These are phyloP conservation scores for Kwoniella heveanensis DNA, from an alignment of 768 basidiomycete species.

Conservation along the genomic window DNA sequence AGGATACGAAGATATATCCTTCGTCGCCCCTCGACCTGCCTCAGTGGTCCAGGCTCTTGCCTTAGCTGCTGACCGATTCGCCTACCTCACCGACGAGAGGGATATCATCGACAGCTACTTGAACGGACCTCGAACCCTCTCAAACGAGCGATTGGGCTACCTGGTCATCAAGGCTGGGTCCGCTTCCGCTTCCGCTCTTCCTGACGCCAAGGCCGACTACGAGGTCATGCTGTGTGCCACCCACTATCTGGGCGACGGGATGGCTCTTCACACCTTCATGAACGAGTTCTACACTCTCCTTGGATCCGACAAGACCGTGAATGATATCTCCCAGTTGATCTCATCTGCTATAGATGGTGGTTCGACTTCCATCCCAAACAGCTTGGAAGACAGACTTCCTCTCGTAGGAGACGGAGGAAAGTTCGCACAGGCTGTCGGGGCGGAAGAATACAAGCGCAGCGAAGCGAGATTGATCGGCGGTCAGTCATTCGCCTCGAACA, in stretches of 20 bases:
- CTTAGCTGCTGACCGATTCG: slow-evolving; percentile 57
- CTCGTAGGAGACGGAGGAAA: slow-evolving; percentile 48
- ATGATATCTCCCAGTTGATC: slow-evolving; percentile 30
- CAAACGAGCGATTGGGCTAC: slow-evolving; percentile 65
- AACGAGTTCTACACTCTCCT: slow-evolving; percentile 76
- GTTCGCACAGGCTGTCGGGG: slow-evolving; percentile 60
- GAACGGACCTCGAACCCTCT: slow-evolving; percentile 75
- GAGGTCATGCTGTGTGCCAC: slow-evolving; percentile 74
- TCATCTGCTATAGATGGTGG: slow-evolving; percentile 10
- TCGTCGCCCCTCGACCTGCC: slow-evolving; percentile 56
- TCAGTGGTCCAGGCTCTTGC: slow-evolving; percentile 59
- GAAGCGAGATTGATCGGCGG: slow-evolving; percentile 70
- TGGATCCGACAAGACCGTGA: slow-evolving; percentile 49
- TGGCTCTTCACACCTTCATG: slow-evolving; percentile 78
- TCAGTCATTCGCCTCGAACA: slow-evolving; percentile 66
- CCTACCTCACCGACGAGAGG: slow-evolving; percentile 17
- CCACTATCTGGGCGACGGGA: slow-evolving; percentile 84
- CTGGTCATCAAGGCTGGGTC: slow-evolving; percentile 37
- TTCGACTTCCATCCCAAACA: slow-evolving; percentile 55
- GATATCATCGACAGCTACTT: slow-evolving; percentile 68
- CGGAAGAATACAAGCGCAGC: slow-evolving; percentile 64
- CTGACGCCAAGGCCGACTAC: slow-evolving; percentile 50
- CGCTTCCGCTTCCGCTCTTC: not conserved
- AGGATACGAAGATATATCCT: slow-evolving; percentile 62
- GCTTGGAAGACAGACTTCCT: slow-evolving; percentile 63